Percentiles rank a stretch among this genome's conserved stretches.
Evolutionary conservation across 2,329 filamentous ascomycete genomes (phyloP).

Genomic region (Fusarium fujikuroi): DNA sequence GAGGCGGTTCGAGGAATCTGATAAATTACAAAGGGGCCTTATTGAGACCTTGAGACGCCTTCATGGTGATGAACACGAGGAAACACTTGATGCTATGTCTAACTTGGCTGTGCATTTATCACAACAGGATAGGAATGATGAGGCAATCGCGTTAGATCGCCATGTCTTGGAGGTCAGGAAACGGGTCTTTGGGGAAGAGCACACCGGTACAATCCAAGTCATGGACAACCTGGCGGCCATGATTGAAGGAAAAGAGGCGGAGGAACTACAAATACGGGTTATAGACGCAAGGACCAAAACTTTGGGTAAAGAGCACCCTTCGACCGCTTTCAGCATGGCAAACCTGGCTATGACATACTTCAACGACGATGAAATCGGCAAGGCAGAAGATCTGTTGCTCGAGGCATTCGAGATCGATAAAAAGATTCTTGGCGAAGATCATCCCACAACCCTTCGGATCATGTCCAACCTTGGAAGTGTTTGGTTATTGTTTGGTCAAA

Average conservation of each 20-base stretch:
- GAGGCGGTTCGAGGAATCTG: too few species aligned
- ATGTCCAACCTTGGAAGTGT: conserved; percentile 1
- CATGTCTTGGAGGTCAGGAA: background rate
- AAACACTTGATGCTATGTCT: background rate
- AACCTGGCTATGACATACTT: background rate
- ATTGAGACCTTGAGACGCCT: background rate
- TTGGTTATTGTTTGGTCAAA: background rate
- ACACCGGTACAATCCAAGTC: background rate
- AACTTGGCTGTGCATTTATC: background rate
- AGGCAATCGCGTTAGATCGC: background rate
- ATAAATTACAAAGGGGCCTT: too few species aligned
- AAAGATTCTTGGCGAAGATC: conserved; percentile 11
- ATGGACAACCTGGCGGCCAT: conserved; percentile 10
- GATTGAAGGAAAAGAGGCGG: conserved; percentile 17
- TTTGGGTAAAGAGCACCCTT: background rate
- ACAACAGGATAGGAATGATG: background rate
- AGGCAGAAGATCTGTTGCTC: conserved; percentile 1
- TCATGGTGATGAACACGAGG: background rate
- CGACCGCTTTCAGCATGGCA: background rate
- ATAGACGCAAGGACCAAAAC: conserved; percentile 14
- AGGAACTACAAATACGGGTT: conserved; percentile 8
- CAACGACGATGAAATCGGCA: background rate
- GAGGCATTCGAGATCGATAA: background rate
- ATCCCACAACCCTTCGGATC: conserved; percentile 1
- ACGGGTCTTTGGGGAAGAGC: background rate